phyloP scores from a whole-genome alignment of 1,284 basidiomycete species.

The Serendipita sp. region DNA sequence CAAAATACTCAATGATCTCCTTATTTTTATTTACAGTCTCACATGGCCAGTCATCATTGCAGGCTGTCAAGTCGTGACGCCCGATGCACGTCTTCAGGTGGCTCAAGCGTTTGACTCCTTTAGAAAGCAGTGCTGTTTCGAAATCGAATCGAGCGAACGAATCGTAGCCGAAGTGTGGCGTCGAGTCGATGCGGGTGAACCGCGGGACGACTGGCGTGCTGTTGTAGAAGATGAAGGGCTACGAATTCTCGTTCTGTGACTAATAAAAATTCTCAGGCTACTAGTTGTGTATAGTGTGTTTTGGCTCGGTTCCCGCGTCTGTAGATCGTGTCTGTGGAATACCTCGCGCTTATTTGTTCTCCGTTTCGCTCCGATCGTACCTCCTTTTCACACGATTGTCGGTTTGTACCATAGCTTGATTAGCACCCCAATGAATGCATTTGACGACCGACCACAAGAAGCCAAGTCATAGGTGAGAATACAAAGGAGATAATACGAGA shows the following conservation, averaged over 20 bases:
- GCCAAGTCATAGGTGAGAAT: too few relatives aligned
- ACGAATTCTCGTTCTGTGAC: conserved; percentile 23
- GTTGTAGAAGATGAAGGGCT: conserved; percentile 28
- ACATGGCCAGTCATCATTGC: conserved; percentile 34
- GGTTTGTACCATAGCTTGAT: too few relatives aligned
- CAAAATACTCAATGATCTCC: neutral
- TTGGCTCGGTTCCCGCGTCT: too few relatives aligned
- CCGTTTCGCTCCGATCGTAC: too few relatives aligned
- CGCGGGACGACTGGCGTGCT: conserved; percentile 26
- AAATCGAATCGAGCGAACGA: conserved; percentile 34
- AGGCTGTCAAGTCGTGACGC: conserved; percentile 26
- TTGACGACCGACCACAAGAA: too few relatives aligned
- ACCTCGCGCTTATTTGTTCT: too few relatives aligned
- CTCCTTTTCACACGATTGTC: too few relatives aligned
- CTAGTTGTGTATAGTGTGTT: too few relatives aligned
- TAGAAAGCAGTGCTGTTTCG: conserved; percentile 29
- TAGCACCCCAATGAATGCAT: too few relatives aligned
- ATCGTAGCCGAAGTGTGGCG: conserved; percentile 32
- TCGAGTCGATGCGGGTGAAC: conserved; percentile 25
- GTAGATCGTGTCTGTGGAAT: too few relatives aligned
- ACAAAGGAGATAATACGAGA: too few relatives aligned
- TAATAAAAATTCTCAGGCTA: neutral
- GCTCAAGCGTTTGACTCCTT: conserved; percentile 23
- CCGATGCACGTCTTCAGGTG: conserved; percentile 25
- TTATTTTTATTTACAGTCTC: conserved; percentile 19